phyloP scores from a whole-genome alignment of 352 stramenopile species.

The Phytophthora vignae region DNA sequence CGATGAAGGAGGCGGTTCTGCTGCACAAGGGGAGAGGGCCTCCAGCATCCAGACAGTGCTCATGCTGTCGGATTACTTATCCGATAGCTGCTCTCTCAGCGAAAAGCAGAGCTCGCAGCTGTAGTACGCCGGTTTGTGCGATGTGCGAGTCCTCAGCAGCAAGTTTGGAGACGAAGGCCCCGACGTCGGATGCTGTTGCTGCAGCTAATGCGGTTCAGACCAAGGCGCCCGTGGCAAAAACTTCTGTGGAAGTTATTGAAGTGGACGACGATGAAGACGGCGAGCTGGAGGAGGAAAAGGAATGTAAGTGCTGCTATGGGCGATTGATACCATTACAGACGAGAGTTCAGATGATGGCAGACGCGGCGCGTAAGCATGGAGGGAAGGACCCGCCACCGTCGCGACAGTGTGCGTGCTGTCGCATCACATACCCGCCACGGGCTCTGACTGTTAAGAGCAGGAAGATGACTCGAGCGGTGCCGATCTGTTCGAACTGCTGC shows the following conservation, averaged over 20 bases:
- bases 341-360: slow-evolving; percentile 12
- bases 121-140: neutral
- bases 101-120: slow-evolving; percentile 1
- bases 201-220: neutral
- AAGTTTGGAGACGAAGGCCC: neutral
- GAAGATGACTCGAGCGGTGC: slow-evolving; percentile 23
- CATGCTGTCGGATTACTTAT: slow-evolving; percentile 19
- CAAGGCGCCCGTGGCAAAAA: neutral
- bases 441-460: slow-evolving; percentile 29
- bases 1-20: slow-evolving; percentile 8
- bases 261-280: slow-evolving; percentile 25
- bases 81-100: slow-evolving; percentile 2
- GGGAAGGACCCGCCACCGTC: slow-evolving; percentile 16
- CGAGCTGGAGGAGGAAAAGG: slow-evolving; percentile 9
- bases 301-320: slow-evolving; percentile 20
- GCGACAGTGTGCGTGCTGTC: slow-evolving; percentile 31
- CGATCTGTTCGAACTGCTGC: slow-evolving; percentile 27
- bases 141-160: slow-evolving; percentile 1
- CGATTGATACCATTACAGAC: slow-evolving; percentile 2
- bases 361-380: slow-evolving; percentile 5
- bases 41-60: slow-evolving; percentile 12
- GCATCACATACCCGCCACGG: slow-evolving; percentile 25
- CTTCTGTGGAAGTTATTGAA: slow-evolving; percentile 10
- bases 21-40: neutral
- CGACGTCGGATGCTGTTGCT: neutral